These are phyloP conservation scores for Penicillium sp. DNA, from an alignment of 2,329 filamentous ascomycete genomes.

Conservation along the genomic window DNA sequence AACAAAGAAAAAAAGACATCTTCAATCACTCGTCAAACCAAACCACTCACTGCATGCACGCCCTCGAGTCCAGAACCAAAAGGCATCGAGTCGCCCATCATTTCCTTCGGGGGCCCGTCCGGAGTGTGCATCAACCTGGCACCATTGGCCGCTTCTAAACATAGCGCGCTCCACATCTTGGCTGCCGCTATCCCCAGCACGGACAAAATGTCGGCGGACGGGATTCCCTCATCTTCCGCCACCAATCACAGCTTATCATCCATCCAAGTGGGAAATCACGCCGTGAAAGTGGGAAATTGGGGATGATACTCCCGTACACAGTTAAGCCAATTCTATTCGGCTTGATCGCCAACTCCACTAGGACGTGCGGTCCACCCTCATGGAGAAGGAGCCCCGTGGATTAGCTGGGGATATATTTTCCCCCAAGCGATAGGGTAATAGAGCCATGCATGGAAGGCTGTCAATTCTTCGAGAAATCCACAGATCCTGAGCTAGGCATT, in stretches of 20 bases:
- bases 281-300: conserved; percentile 14
- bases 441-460: conserved; percentile 28
- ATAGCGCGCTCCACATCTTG: conserved; percentile 22
- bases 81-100: conserved; percentile 5
- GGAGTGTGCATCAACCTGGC: conserved; percentile 6
- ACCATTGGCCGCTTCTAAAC: conserved; percentile 28
- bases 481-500: conserved; percentile 1
- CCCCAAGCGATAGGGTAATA: neutral
- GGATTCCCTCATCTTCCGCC: conserved; percentile 6
- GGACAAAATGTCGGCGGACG: conserved; percentile 1
- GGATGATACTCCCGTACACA: neutral
- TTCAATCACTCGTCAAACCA: neutral
- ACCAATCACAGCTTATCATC: conserved; percentile 13
- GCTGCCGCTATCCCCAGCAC: conserved; percentile 8
- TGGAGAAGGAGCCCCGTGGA: neutral
- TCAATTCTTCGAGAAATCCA: conserved; percentile 23
- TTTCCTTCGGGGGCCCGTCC: conserved; percentile 10
- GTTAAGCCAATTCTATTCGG: neutral
- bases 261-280: conserved; percentile 1
- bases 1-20: neutral
- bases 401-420: neutral
- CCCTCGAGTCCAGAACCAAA: conserved; percentile 1
- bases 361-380: neutral
- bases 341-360: neutral
- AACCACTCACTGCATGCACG: neutral